phyloP scores from a whole-genome alignment of 2,329 filamentous ascomycete species.

The Grosmannia penicillata region DNA sequence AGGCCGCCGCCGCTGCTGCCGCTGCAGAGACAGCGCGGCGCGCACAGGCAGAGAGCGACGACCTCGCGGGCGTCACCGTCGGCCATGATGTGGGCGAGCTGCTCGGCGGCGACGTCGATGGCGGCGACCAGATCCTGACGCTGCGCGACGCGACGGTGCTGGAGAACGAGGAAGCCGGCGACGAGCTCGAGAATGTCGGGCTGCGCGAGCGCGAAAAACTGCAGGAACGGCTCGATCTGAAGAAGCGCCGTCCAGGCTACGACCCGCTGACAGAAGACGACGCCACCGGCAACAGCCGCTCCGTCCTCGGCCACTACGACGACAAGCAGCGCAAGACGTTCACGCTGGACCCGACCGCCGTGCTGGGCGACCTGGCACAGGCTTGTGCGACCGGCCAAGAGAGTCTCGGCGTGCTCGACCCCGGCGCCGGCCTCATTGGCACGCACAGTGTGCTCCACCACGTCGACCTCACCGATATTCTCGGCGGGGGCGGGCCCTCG shows the following conservation, averaged over 20 bases:
- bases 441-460: slow-evolving; percentile 48
- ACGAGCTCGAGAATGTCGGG: slow-evolving; percentile 71
- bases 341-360: slow-evolving; percentile 67
- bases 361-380: slow-evolving; percentile 37
- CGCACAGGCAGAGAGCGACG: slow-evolving; percentile 18
- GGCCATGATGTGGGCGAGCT: slow-evolving; percentile 76
- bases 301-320: slow-evolving; percentile 81
- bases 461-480: slow-evolving; percentile 56
- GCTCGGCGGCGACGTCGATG: slow-evolving; percentile 65
- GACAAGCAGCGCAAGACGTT: slow-evolving; percentile 87
- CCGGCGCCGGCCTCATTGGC: not conserved
- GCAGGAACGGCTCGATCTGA: slow-evolving; percentile 63
- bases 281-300: slow-evolving; percentile 47
- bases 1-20: slow-evolving; percentile 59
- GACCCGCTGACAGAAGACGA: slow-evolving; percentile 55
- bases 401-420: not conserved
- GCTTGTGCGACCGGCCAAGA: no score
- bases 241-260: slow-evolving; percentile 83
- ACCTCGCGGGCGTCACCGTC: slow-evolving; percentile 79
- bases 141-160: slow-evolving; percentile 87
- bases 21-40: not conserved
- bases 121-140: slow-evolving; percentile 77
- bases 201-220: slow-evolving; percentile 59
- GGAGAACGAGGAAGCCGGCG: slow-evolving; percentile 68
- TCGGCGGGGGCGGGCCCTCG: slow-evolving; percentile 46